Evolutionary conservation across 176 grass and related monocot species (phyloP), one percentile per base, ranked within the genome.

Genomic region (Areca catechu): DNA sequence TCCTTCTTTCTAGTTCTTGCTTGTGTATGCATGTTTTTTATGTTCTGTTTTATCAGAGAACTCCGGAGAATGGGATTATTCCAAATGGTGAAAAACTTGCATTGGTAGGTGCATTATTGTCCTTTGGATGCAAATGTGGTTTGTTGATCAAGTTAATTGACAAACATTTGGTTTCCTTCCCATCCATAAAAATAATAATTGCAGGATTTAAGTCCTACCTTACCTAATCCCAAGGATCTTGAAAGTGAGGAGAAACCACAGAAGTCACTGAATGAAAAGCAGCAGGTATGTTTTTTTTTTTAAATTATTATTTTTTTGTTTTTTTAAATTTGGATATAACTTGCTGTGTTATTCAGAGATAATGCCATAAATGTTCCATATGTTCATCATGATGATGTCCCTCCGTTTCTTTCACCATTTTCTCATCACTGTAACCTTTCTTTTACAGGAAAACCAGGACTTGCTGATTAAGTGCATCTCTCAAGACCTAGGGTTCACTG

Each of bases 201-300:
- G 12, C 75, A 98, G 88, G 84, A 82, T 80, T 53, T 71, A 59
- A 83, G 70, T 58, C 81, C 84, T 68, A 79, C 65, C 57, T 69
- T 75, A 70, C 28, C 66, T 56, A 81, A 72, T 68, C 74, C 57
- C 56, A 98, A 89, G 75, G 88, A 93, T 20, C 76, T 80, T 57
- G 88, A 93, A 68, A 57, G 83, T 15, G 94, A 98, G 74, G 94
- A 93, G 74, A 98, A 85, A 67, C 94, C 94, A 58, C 94, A 93
- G 49, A 98, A 98, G 74, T 89, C 94, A 74, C 88, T 98, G 48
- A 98, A 93, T 20, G 88, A 98, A 67, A 98, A 92, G 81, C 94
- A 93, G 53, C 94, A 98, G 77, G 94, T 89, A 69, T 75, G 43
- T 48, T 63, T 57, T 73, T 63, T 51, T 22, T 20, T 19, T 58